Evolutionary conservation across 345 rosid genomes (phyloP), one percentile per base, ranked within the genome.

Genomic region (Aquilaria yunnanensis): DNA sequence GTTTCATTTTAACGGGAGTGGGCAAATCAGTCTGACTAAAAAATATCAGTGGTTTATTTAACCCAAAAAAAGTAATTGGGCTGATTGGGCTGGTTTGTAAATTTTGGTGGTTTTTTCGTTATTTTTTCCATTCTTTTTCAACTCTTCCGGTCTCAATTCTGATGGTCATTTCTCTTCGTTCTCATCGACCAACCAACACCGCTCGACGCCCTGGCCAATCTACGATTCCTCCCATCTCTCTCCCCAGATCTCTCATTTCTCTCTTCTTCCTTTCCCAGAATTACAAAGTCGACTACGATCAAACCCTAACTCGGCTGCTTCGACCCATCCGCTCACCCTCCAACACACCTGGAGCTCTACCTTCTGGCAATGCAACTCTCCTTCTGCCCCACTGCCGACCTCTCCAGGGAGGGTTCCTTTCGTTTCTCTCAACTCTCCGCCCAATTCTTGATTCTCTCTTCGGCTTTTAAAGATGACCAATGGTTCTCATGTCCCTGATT

Each of bases 301-400:
- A 5, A 8, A 6, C 51, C 74, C 69, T 56, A 72, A 56, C 62
- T 45, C 49, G 43, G 29, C 23, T 49, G 43, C 43, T 62, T 68
- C 56, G 43, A 57, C 57, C 71, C 70, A 12, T 2, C 29, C 43
- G 32, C 57, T 48, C 34, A 52, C 57, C 12, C 68, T 14, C n/a
- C 9, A 53, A 43, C 68, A 12, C 66, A 1, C 50, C 54, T 34
- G 34, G 59, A 51, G 71, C 53, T 41, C 14, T 57, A 57, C 60
- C 63, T 6, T 65, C 79, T 71, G 82, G 96, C 91, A 81, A 87
- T 90, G 97, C 94, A 72, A 85, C 92, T 80, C 73, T 85, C 84
- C 80, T 82, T 74, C 72, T 74, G 82, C 64, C 82, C 75, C 48
- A 77, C 53, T 69, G 67, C 78, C 43, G 43, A 0, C 78, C 89